Conservation (phyloP, 805 yeast species). For the Yueomyces sp. region DNA sequence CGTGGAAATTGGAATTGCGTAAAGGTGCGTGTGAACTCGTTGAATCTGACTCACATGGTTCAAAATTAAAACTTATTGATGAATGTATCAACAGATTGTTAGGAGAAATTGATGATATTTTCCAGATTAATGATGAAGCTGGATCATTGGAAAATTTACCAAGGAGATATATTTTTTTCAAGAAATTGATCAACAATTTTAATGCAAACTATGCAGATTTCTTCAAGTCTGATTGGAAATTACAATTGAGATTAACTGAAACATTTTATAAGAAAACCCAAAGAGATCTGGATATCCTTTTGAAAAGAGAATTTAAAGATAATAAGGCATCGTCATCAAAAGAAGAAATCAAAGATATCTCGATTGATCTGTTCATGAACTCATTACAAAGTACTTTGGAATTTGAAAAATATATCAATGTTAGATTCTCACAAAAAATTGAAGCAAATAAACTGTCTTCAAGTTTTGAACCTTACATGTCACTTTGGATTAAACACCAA, state of each 20-base stretch:
- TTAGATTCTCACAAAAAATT: slow-evolving; percentile 38
- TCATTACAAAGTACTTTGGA: slow-evolving; percentile 69
- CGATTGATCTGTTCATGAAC: slow-evolving; percentile 52
- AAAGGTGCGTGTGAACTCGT: slow-evolving; percentile 59
- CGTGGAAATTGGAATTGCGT: slow-evolving; percentile 22
- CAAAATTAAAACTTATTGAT: slow-evolving; percentile 44
- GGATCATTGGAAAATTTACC: slow-evolving; percentile 82
- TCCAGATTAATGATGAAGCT: slow-evolving; percentile 77
- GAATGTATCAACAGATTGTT: slow-evolving; percentile 66
- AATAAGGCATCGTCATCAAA: slow-evolving; percentile 3
- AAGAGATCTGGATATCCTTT: slow-evolving; percentile 46
- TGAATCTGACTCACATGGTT: slow-evolving; percentile 37
- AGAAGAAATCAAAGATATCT: slow-evolving; percentile 15
- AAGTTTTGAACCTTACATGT: slow-evolving; percentile 75
- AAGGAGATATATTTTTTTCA: slow-evolving; percentile 71
- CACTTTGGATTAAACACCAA: slow-evolving; percentile 80
- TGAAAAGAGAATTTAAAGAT: slow-evolving; percentile 31
- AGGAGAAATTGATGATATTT: slow-evolving; percentile 63
- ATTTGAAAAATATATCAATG: slow-evolving; percentile 63
- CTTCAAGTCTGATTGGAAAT: slow-evolving; percentile 66
- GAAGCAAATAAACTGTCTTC: slow-evolving; percentile 37
- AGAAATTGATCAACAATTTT: slow-evolving; percentile 49
- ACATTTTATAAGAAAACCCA: slow-evolving; percentile 58
- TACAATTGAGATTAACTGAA: slow-evolving; percentile 45
- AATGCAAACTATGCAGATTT: slow-evolving; percentile 35